Base-by-base conservation (phyloP, 192 early-diverging fungal species). In the Podila epigama region DNA sequence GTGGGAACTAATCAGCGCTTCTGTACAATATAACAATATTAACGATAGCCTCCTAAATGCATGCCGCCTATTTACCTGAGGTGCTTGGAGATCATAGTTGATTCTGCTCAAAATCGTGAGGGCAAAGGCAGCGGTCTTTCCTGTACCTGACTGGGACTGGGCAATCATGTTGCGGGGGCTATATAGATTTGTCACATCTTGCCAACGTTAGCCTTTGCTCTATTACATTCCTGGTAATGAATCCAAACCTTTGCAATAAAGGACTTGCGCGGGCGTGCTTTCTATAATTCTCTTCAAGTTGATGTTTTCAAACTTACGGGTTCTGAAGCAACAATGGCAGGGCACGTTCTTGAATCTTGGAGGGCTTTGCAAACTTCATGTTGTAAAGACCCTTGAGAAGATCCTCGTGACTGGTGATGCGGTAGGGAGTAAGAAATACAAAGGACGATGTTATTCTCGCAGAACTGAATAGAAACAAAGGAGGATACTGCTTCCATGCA, bases 61-160 rank as follows among this genome's bases (percentile, higher is more conserved):
- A 29, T 4, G 61, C 25, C 52, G n/a, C n/a, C 27, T 12, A 25
- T 31, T 80, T 69, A 83, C 86, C 80, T 96, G 94, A 16, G 93
- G 86, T 37, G 81, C 69, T 25, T 90, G 64, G 7, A 89, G 55
- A 44, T 79, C 85, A 53, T 83, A 85, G 71, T 98, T 90, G 44
- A 98, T 85, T 25, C 97, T 88, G 63, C 89, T 90, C 12, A 99
- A 86, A 89, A 99, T 97, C 1, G 94, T 93, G 44, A 99, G 83
- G 3, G 89, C 91, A 81, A 99, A 99, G 10, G 96, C 96, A 1
- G 97, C 97, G 22, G 97, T 98, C 81, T 99, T 99, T 39, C 97
- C 97, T 0, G 97, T 99, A 68, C 97, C 97, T 16, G 95, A 95
- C 79, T 98, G 96, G 61, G 96, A 97, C 83, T 99, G 97, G 0